A percentile compares a stretch with the other conserved stretches of the same genome.
phyloP scores from a whole-genome alignment of 495 filamentous ascomycete genomes.

The Penicillium simplicissimum region DNA sequence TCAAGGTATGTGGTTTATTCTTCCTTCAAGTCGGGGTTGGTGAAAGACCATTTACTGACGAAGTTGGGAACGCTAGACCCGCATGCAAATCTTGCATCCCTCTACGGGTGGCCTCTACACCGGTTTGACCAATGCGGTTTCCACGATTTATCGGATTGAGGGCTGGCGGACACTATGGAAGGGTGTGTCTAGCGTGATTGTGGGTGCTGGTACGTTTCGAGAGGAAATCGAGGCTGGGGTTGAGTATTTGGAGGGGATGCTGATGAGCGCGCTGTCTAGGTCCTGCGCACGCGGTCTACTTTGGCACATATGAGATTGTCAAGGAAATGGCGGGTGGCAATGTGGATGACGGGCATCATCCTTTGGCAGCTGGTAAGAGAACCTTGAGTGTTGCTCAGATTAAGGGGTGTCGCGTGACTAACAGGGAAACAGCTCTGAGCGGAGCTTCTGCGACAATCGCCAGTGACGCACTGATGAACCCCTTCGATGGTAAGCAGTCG shows the following conservation, averaged over 20 bases:
- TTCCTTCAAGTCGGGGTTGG: neutral
- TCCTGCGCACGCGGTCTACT: slow-evolving; percentile 96
- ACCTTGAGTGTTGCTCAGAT: neutral
- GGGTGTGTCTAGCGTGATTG: slow-evolving; percentile 92
- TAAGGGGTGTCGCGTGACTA: slow-evolving; percentile 2
- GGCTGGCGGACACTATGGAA: slow-evolving; percentile 91
- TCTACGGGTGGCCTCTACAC: slow-evolving; percentile 82
- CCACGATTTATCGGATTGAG: slow-evolving; percentile 86
- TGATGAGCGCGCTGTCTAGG: slow-evolving; percentile 54
- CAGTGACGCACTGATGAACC: slow-evolving; percentile 98
- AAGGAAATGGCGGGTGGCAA: slow-evolving; percentile 97
- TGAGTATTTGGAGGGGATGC: slow-evolving; percentile 14
- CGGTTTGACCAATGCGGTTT: slow-evolving; percentile 87
- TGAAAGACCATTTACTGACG: slow-evolving; percentile 11
- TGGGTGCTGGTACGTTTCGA: slow-evolving; percentile 75
- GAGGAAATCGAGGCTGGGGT: neutral
- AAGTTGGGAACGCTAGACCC: slow-evolving; percentile 61
- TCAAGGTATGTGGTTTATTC: slow-evolving; percentile 70
- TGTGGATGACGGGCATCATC: slow-evolving; percentile 83
- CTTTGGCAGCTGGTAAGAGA: slow-evolving; percentile 78
- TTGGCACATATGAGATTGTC: slow-evolving; percentile 94
- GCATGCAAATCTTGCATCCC: slow-evolving; percentile 95
- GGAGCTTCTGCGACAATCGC: slow-evolving; percentile 94
- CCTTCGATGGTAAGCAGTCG: slow-evolving; percentile 83
- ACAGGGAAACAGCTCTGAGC: slow-evolving; percentile 64